These are phyloP conservation scores for Eucalyptus globulus DNA, from an alignment of 345 rosid genomes.

Conservation along the genomic window DNA sequence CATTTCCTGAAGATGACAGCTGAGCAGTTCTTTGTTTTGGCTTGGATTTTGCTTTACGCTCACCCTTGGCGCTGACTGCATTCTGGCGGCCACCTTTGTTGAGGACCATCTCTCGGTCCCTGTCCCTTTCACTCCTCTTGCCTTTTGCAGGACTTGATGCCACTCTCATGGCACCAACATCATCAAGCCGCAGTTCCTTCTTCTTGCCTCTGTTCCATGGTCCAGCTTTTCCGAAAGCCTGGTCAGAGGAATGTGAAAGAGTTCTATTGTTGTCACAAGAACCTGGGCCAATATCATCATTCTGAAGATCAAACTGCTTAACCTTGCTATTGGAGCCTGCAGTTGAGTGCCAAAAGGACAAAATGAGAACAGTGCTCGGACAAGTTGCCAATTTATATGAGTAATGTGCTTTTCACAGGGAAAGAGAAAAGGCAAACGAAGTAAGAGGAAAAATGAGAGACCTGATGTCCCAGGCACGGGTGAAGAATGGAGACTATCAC, in stretches of 20 bases:
- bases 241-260: not conserved
- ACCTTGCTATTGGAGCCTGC: not conserved
- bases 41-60: constrained; percentile 41
- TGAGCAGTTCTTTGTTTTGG: constrained; percentile 40
- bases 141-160: constrained; percentile 32
- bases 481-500: not conserved
- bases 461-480: constrained; percentile 10
- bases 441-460: not conserved
- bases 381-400: not conserved
- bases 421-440: not conserved
- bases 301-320: not conserved
- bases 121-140: constrained; percentile 48
- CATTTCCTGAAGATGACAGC: constrained; percentile 25
- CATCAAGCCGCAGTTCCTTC: constrained; percentile 40
- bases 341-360: not conserved
- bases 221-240: constrained; percentile 24
- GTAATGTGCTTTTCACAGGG: not conserved
- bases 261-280: not conserved
- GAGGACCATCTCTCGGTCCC: constrained; percentile 10
- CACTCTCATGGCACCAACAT: constrained; percentile 22
- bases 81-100: constrained; percentile 23
- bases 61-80: constrained; percentile 13
- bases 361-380: not conserved
- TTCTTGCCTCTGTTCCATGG: constrained; percentile 37
- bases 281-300: not conserved